These are phyloP conservation scores for Polygonum aviculare DNA, from an alignment of 148 eudicot genomes.

Conservation along the genomic window DNA sequence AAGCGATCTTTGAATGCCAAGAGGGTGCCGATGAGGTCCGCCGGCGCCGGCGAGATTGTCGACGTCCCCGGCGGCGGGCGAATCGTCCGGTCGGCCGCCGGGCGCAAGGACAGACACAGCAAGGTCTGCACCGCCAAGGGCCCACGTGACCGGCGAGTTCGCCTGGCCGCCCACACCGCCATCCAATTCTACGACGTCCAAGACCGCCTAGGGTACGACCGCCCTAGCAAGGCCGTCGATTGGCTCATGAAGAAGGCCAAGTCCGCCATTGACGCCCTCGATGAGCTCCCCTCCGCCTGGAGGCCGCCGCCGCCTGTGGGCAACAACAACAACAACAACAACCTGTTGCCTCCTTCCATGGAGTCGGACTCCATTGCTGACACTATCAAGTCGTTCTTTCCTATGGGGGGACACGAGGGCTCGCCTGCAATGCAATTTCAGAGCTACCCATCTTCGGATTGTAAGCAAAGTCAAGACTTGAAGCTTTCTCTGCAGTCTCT, in stretches of 20 bases:
- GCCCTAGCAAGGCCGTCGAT: conserved; percentile 15
- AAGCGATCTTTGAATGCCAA: conserved; percentile 6
- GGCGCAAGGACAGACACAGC: conserved; percentile 79
- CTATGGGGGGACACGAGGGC: conserved; percentile 33
- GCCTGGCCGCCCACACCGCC: conserved; percentile 13
- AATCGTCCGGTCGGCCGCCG: conserved; percentile 78
- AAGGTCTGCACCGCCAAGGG: conserved; percentile 91
- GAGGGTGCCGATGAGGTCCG: conserved; percentile 36
- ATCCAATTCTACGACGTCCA: conserved; percentile 16
- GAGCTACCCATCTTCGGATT: conserved; percentile 26
- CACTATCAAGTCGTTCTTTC: conserved; percentile 59
- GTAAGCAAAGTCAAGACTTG: conserved; percentile 47
- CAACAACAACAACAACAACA: neutral
- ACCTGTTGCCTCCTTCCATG: conserved; percentile 68
- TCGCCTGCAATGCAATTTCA: conserved; percentile 36
- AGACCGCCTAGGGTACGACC: conserved; percentile 16
- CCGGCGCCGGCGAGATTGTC: conserved; percentile 62
- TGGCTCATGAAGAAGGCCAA: conserved; percentile 43
- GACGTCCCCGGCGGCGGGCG: conserved; percentile 89
- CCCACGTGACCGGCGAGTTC: conserved; percentile 42
- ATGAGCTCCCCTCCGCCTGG: conserved; percentile 32
- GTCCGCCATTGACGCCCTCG: conserved; percentile 6
- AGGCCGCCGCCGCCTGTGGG: neutral
- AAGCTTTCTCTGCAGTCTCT: conserved; percentile 84
- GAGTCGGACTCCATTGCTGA: conserved; percentile 81